Base-by-base conservation (phyloP, 805 yeast species). In the Helenozyma rhizophorensis region DNA sequence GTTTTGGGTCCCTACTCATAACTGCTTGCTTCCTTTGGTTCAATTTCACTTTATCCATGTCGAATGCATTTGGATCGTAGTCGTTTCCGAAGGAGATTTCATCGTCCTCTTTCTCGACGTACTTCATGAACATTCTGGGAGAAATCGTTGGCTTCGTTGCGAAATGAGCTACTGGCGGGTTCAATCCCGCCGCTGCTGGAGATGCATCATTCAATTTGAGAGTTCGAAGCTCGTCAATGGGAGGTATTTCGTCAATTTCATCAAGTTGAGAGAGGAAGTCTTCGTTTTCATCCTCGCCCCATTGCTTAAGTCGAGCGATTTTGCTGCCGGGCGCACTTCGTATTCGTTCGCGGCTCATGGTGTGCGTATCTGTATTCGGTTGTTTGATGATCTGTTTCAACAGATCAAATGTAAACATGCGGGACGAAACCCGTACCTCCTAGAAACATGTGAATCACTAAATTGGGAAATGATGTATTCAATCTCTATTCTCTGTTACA, bases 201-300 rank as follows among this genome's bases (percentile, higher is more conserved):
- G 21, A 27, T 9, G 14, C 22, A 8, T 14, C 32, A 6, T 26
- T 19, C 25, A 25, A 15, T 21, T 38, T 34, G 41, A 30, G 28
- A 10, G 38, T 31, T 7, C 14, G 26, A 25, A 25, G 13, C 4
- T 37, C 30, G n/a, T 31, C 40, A n/a, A 22, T 25, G 6, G 38
- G 38, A 14, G 34, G 23, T 13, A 24, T 11, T 14, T 22, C 28
- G 23, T 37, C 21, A 9, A 22, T 4, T 9, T 25, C 36, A 28
- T 33, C 23, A 18, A 40, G 38, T 9, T 38, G 37, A 5, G 34
- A 36, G 11, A 31, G 32, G 15, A 30, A 26, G 13, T 24, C 38
- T 11, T 29, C 37, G 34, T 24, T 33, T 14, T 39, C 33, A 9
- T 14, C 30, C 14, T 43, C 48, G 28, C 39, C 42, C 45, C 48